Base-by-base conservation (phyloP, 495 filamentous ascomycete genomes). In the Neurospora discreta region DNA sequence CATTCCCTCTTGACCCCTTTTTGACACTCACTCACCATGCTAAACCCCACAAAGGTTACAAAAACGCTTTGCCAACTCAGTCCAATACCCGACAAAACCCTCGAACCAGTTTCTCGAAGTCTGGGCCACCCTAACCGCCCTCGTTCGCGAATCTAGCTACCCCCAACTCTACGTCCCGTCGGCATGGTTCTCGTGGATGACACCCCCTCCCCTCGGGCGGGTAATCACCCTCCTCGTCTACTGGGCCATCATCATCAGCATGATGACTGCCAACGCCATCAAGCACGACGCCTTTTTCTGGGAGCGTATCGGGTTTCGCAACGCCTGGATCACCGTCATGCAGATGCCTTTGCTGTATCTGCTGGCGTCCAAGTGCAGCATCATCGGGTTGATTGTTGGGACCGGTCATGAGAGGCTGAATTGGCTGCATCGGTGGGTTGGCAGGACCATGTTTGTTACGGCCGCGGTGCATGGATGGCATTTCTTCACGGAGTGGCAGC, bases 321-420 rank as follows among this genome's bases (percentile, higher is more conserved):
- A 89, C 58, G 93, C 89, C 8, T 94, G 89, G 84, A 84, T 97
- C 42, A 87, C 92, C 20, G 84, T 93, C 71, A 88, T 87, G n/a
- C 93, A 97, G 79, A 77, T 97, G n/a, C 93, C 93, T 3, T 77
- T 97, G 16, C 83, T 97, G 67, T 92, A 92, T 77, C 84, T 95
- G 36, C 87, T 97, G 26, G 88, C 93, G 10, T 90, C 89, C n/a
- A 92, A 93, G 83, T 86, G 88, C 76, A 95, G 90, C 77, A 81
- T 95, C 70, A 84, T 94, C 43, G 91, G 91, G 3, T 81, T 85
- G 36, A 79, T 94, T 18, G 84, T 85, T 8, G 93, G 92, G 5
- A 87, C 85, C 41, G 89, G 89, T 70, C 89, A 95, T 72, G 90
- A 93, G 80, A 84, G 90, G 18, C 78, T 97, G 68, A 95, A 94